Conservation (phyloP, 164 flowering plant genomes). For the Nelumbo lutea region DNA sequence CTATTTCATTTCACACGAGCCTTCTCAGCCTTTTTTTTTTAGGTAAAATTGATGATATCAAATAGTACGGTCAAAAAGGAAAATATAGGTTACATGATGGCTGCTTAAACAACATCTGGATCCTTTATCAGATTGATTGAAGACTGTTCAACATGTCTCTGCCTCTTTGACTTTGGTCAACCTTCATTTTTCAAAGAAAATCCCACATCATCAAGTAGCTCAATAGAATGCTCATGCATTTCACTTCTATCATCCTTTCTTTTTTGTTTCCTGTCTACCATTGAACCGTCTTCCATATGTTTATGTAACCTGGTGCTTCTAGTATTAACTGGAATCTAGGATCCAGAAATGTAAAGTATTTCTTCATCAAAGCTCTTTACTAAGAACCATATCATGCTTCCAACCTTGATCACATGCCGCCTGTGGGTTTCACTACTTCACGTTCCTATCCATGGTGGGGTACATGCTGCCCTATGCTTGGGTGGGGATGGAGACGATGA, state of each 20-base stretch:
- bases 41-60: too few species aligned
- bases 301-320: slow-evolving; percentile 67
- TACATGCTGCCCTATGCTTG: too few species aligned
- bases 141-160: slow-evolving; percentile 17
- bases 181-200: slow-evolving; percentile 10
- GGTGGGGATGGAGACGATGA: too few species aligned
- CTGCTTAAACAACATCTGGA: neutral
- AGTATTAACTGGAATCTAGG: slow-evolving; percentile 48
- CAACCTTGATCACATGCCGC: slow-evolving; percentile 67
- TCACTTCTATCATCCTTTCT: slow-evolving; percentile 10
- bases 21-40: too few species aligned
- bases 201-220: slow-evolving; percentile 8
- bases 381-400: slow-evolving; percentile 56
- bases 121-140: slow-evolving; percentile 9
- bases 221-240: slow-evolving; percentile 12
- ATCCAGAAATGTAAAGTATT: slow-evolving; percentile 66
- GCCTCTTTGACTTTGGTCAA: slow-evolving; percentile 38
- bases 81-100: slow-evolving; percentile 3
- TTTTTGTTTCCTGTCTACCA: slow-evolving; percentile 28
- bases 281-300: slow-evolving; percentile 29
- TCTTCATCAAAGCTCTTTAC: slow-evolving; percentile 86
- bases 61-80: neutral
- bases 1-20: too few species aligned
- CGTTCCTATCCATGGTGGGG: too few species aligned
- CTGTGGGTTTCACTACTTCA: slow-evolving; percentile 54